phyloP scores from a whole-genome alignment of 768 basidiomycete species.

The Auriscalpium microsporum region DNA sequence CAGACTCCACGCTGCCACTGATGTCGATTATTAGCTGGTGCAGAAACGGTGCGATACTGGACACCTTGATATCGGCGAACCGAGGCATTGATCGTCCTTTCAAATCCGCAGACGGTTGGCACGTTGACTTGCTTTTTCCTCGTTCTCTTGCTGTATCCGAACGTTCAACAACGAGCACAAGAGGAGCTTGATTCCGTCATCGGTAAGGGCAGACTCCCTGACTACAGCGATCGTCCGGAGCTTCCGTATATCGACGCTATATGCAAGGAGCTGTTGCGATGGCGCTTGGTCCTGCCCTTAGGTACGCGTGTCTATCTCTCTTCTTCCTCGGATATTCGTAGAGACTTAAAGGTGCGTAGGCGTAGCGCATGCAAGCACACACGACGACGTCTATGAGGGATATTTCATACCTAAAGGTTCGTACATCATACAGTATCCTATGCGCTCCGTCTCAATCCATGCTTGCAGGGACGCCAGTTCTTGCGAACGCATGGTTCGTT shows the following conservation, averaged over 20 bases:
- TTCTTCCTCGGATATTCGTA: neutral
- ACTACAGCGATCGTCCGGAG: slow-evolving; percentile 42
- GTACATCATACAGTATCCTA: too few relatives aligned
- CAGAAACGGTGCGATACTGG: slow-evolving; percentile 44
- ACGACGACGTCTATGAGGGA: slow-evolving; percentile 56
- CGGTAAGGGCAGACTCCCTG: slow-evolving; percentile 44
- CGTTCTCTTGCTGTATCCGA: slow-evolving; percentile 56
- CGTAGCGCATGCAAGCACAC: slow-evolving; percentile 55
- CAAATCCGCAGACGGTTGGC: slow-evolving; percentile 39
- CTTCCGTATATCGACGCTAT: slow-evolving; percentile 56
- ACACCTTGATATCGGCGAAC: neutral
- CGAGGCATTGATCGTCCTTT: neutral
- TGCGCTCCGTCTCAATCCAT: too few relatives aligned
- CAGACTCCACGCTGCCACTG: too few relatives aligned
- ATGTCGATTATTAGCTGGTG: slow-evolving; percentile 37
- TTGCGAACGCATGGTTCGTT: slow-evolving; percentile 54
- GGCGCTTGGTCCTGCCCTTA: slow-evolving; percentile 46
- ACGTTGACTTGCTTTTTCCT: slow-evolving; percentile 52
- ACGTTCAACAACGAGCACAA: slow-evolving; percentile 44
- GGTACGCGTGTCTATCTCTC: slow-evolving; percentile 32
- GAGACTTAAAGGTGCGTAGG: slow-evolving; percentile 24
- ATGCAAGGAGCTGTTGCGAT: slow-evolving; percentile 46
- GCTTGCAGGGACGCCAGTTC: slow-evolving; percentile 31
- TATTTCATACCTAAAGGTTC: slow-evolving; percentile 54
- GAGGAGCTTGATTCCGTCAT: slow-evolving; percentile 61